Base-by-base conservation (phyloP, 1,139 yeast species). In the Magnusiomyces magnusii region DNA sequence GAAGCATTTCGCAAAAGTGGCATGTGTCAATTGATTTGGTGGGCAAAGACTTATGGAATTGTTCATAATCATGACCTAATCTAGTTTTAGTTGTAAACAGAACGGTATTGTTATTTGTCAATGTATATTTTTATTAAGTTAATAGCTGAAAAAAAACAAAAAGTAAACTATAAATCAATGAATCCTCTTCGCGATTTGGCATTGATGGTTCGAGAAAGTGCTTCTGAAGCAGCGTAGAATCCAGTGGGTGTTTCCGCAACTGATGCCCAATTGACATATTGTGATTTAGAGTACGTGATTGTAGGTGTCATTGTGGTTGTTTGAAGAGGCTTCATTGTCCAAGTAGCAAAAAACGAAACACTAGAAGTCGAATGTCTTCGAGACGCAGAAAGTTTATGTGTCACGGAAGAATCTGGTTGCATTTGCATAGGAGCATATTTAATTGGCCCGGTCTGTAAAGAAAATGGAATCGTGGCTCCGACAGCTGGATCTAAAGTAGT, bases 371-470 rank as follows among this genome's bases (percentile, higher is more conserved):
- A 84, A 57, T 51, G 64, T 47, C 68, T 58, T 10, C 65, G 57
- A 17, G 63, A 59, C 10, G 69, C 63, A 19, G 63, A 58, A 51
- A 66, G 58, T 3, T 60, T 19, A 51, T 60, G 54, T 31, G 96
- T 86, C 17, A 89, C 83, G 9, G 73, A 77, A 1, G 87, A 69
- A 2, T 85, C 87, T 7, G 97, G 97, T 74, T 90, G 96, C 61
- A 77, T 72, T 74, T 90, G 97, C 96, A 91, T 90, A 56, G 97
- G 96, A 0, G 97, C 97, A 72, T 75, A 88, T 70, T 89, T 79
- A 1, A 86, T 80, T 55, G 64, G 72, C 47, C 95, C 95, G 0
- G 95, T 86, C 75, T 91, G 97, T 61, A 68, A 62, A 1, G 91
- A 80, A 73, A 90, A 91, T 2, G 91, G 78, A 9, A 88, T 78